Base-by-base conservation (phyloP, 2,329 filamentous ascomycete species). In the Penicillium sp. region DNA sequence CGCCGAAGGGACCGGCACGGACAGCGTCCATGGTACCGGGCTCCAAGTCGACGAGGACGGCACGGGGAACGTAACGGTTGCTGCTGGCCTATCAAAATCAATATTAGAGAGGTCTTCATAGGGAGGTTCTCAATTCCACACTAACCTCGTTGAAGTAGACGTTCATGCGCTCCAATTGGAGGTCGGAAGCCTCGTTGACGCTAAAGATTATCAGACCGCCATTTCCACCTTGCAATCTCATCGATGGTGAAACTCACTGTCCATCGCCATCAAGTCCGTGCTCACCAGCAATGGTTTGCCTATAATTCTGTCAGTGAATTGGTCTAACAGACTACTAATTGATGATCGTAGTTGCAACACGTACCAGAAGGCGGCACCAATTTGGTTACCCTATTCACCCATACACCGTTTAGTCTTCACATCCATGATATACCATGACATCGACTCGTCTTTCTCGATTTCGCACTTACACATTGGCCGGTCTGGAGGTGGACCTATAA, bases 21-120 rank as follows among this genome's bases (percentile, higher is more conserved):
- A 99, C 93, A 69, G 94, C 94, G 73, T 99, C 94, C 93, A 97
- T 99, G 81, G 94, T 97, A 82, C 94, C 94, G 69, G 94, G 94
- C 86, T 99, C 94, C 75, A 99, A 86, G 83, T 99, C 94, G 84
- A 99, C 92, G 73, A 99, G 92, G 78, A 99, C 94, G 73, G 94
- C 93, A 83, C 94, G 94, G 73, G 94, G 94, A 75, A 99, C 94
- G 82, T 96, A 97, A 84, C 97, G 97, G 89, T 97, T 96, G 77
- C 89, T 89, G 64, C 90, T 92, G 64, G 90, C 93, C 92, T 96
- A 49, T 25, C 31, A 49, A 51, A n/a, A 54, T 23, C 3, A 29
- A 47, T 22, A 23, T 63, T 53, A 29, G 27, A 46, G 7, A 35
- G 22, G 1, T 18, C 12, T 37, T 11, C 15, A 37, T 8, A 5